Base-by-base conservation (phyloP, 805 yeast species). In the Candida quercuum region DNA sequence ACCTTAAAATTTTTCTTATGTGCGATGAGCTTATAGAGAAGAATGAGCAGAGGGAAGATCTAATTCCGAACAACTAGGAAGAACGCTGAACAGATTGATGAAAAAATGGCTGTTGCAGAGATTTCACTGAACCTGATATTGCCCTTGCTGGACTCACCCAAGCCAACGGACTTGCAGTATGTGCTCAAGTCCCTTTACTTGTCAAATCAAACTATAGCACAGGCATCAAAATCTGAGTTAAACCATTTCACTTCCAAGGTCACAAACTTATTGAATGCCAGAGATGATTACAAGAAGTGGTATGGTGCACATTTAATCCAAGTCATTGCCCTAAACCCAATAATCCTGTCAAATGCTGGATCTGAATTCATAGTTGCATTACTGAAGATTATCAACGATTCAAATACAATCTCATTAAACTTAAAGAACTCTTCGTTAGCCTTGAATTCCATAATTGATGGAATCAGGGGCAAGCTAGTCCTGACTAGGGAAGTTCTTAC, bases 401-500 rank as follows among this genome's bases (percentile, higher is more conserved):
- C 31, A 13, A 60, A 59, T n/a, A 57, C 59, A 19, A 47, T 54
- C 6, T 38, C 50, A 8, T 45, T 59, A 3, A 53, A 57, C 39
- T 54, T 64, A 46, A 52, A 53, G 28, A 54, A 64, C 32, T 43
- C 66, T 14, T 47, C 56, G 2, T 46, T 52, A 17, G 48, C 69
- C 3, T 25, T 59, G 42, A 46, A 56, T 17, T 46, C 50, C 11
- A 30, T 67, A 14, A 57, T 63, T 38, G 53, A 55, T 22, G 63
- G 70, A 33, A 78, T 81, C 40, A 75, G 84, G 54, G 91, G 87
- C 2, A 88, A 88, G 53, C 86, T 95, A 1, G 80, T 88, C 1
- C 68, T 91, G 29, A 81, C 91, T 3, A 74, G 97, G 55, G 96
- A 88, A 53, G 65, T 83, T 8, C 69, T 87, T 39, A 85, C 95